Base-by-base conservation (phyloP, 2,329 filamentous ascomycete genomes). In the Penicillium sp. region DNA sequence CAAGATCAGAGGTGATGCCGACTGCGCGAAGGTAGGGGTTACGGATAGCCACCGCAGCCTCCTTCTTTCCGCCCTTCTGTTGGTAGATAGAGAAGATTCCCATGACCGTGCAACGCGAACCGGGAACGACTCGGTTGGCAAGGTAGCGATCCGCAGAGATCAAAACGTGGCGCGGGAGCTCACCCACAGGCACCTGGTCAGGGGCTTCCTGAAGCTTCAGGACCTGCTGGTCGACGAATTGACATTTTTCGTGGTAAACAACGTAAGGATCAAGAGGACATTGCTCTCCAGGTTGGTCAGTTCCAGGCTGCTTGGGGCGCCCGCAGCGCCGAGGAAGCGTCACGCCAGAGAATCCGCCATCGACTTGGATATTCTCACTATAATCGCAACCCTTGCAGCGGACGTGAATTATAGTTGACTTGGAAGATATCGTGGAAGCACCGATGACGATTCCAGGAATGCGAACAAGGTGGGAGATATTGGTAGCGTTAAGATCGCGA, bases 41-140 rank as follows among this genome's bases (percentile, higher is more conserved):
- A 61, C 94, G 86, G 66, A 99, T 97, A 8, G 94, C 94, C 3
- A 97, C 92, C 1, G 94, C 94, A 2, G 88, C 88, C 49, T 86
- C 87, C 64, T 88, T 89, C 74, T 92, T 95, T 40, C 85, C 88
- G 39, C 88, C 89, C 74, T 97, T 97, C 65, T 88, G 89, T 73
- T 97, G 91, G 74, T 97, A 99, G 68, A 97, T 97, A 29, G 93
- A 97, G 78, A 97, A 99, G 32, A 99, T 91, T 18, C 94, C 94
- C 85, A 94, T 97, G 16, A 99, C 83, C 2, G 92, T 96, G 73
- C 94, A 99, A 71, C 93, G 84, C 47, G 93, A 95, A 29, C 94
- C 94, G 5, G 94, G 94, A 3, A 99, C 92, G 3, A 99, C 94
- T 48, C 92, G 86, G 71, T 99, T 99, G 10, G 93, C 94, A 44